Evolutionary conservation across 1,284 basidiomycete genomes (phyloP).

Genomic region (Agroathelia rolfsii): DNA sequence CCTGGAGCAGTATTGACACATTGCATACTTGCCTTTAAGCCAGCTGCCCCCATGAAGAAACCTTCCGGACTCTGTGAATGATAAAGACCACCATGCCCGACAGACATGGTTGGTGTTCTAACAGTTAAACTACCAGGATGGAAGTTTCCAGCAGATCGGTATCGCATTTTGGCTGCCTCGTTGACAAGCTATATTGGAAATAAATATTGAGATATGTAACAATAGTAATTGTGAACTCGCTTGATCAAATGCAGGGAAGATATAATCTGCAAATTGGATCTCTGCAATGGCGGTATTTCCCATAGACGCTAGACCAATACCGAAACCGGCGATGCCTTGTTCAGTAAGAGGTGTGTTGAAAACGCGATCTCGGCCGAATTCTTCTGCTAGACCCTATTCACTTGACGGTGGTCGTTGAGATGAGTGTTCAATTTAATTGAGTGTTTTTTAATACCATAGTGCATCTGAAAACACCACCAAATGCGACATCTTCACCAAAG

Average conservation of each 20-base stretch:
- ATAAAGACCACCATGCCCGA: conserved; percentile 89
- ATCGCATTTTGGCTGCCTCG: conserved; percentile 90
- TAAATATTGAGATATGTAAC: too few species aligned
- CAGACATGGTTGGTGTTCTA: conserved; percentile 81
- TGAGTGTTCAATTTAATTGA: too few species aligned
- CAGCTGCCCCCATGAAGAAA: conserved; percentile 86
- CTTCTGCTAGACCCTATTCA: conserved; percentile 76
- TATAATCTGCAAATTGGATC: conserved; percentile 84
- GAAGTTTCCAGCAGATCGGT: conserved; percentile 80
- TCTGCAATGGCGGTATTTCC: conserved; percentile 93
- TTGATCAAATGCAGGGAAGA: conserved; percentile 89
- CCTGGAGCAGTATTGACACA: background rate
- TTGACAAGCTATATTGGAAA: conserved; percentile 90
- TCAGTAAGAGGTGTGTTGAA: conserved; percentile 93
- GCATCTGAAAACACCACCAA: conserved; percentile 89
- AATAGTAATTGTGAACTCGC: too few species aligned
- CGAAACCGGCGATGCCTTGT: conserved; percentile 93
- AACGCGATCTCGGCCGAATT: conserved; percentile 88
- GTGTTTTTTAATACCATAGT: conserved; percentile 54
- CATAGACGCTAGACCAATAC: conserved; percentile 86
- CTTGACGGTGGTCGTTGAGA: too few species aligned
- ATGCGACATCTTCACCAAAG: conserved; percentile 67
- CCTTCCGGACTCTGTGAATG: conserved; percentile 94
- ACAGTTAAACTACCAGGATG: conserved; percentile 82
- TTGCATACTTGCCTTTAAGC: conserved; percentile 66